Percentiles rank a stretch among this genome's conserved stretches.
phyloP scores from a whole-genome alignment of 768 basidiomycete species.

The Coprinellus aureogranulatus region DNA sequence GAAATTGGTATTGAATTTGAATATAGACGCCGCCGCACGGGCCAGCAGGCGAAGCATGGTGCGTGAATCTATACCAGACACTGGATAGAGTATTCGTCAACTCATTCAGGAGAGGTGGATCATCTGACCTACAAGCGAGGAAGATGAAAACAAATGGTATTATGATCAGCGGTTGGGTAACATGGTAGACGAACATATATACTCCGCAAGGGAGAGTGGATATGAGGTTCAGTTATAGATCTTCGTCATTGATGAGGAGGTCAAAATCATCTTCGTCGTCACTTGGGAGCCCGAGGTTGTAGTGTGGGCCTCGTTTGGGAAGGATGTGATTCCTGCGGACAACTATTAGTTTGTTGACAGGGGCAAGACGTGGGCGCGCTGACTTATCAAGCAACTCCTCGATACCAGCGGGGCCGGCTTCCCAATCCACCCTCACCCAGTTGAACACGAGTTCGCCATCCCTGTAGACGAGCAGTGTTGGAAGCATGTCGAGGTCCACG shows the following conservation, averaged over 20 bases:
- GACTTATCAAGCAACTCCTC: constrained; percentile 69
- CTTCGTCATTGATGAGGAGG: constrained; percentile 52
- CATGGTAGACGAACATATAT: too few relatives aligned
- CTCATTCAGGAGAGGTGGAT: too few relatives aligned
- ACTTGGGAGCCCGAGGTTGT: constrained; percentile 46
- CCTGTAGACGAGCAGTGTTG: constrained; percentile 75
- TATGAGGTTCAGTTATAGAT: constrained; percentile 16
- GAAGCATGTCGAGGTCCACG: constrained; percentile 77
- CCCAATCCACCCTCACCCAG: constrained; percentile 89
- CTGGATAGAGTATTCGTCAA: too few relatives aligned
- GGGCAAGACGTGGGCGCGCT: constrained; percentile 17
- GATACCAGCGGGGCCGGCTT: constrained; percentile 63
- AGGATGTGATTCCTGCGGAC: constrained; percentile 25
- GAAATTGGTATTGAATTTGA: constrained; percentile 10
- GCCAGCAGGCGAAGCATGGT: neutral
- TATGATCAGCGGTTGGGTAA: neutral
- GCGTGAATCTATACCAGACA: too few relatives aligned
- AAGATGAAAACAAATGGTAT: neutral
- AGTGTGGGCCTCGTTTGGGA: constrained; percentile 25
- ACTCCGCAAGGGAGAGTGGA: neutral
- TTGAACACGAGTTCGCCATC: constrained; percentile 82
- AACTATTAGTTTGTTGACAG: neutral
- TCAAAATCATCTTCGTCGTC: constrained; percentile 56
- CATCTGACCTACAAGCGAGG: neutral
- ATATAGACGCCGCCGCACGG: neutral